phyloP scores from a whole-genome alignment of 2,329 filamentous ascomycete genomes.

The Catunica adiposa region DNA sequence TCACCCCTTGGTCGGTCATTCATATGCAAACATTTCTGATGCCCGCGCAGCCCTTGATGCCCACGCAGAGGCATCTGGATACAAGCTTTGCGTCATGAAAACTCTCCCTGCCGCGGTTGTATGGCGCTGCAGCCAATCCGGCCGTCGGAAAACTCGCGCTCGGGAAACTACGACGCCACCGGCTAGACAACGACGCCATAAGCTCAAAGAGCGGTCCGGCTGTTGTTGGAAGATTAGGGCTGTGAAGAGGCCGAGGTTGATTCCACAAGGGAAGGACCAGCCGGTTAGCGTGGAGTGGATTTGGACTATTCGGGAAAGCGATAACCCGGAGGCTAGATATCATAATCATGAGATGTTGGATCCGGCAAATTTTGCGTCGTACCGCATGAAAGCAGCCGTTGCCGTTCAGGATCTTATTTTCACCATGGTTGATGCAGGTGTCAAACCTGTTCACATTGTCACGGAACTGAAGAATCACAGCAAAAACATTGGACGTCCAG shows the following conservation, averaged over 20 bases:
- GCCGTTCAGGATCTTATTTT: constrained; percentile 12
- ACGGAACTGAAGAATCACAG: constrained; percentile 11
- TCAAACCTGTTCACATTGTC: constrained; percentile 14
- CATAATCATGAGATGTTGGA: constrained; percentile 14
- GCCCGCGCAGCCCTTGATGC: constrained; percentile 11
- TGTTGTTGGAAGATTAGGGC: constrained; percentile 14
- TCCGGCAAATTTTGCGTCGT: constrained; percentile 12
- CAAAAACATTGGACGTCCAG: constrained; percentile 4
- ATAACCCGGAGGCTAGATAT: constrained; percentile 12
- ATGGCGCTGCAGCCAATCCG: constrained; percentile 14
- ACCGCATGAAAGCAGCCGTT: constrained; percentile 14
- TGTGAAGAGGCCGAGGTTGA: constrained; percentile 11
- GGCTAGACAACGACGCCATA: constrained; percentile 12
- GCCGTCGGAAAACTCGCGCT: constrained; percentile 7
- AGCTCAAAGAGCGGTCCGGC: constrained; percentile 13
- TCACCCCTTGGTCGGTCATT: constrained; percentile 13
- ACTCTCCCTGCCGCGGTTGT: constrained; percentile 13
- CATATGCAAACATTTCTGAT: constrained; percentile 11
- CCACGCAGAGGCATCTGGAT: constrained; percentile 12
- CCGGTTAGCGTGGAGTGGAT: constrained; percentile 15
- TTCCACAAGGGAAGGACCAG: constrained; percentile 15
- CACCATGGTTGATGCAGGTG: constrained; percentile 13
- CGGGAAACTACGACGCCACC: constrained; percentile 4
- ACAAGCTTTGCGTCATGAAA: constrained; percentile 14
- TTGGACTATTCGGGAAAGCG: constrained; percentile 14